Conservation (phyloP, 306 rosid genomes). For the Acacia confusa region DNA sequence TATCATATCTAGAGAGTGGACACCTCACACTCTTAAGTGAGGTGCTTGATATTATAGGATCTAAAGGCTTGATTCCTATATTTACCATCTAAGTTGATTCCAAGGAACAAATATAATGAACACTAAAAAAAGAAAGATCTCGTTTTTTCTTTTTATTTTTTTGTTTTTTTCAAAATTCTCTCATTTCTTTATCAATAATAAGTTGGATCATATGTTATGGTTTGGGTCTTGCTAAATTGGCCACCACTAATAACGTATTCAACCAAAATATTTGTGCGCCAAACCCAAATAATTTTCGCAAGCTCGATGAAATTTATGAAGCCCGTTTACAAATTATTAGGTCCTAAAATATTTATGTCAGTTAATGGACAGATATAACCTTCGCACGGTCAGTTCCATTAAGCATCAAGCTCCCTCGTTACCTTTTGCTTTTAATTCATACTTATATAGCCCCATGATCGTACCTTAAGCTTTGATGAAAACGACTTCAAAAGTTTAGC, state of each 20-base stretch:
- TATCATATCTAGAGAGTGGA: too few relatives aligned
- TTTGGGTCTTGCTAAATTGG: not conserved
- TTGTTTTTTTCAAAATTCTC: too few relatives aligned
- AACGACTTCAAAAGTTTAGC: not conserved
- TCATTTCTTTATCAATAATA: too few relatives aligned
- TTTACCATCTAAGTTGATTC: too few relatives aligned
- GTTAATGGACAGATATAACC: not conserved
- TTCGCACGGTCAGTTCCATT: not conserved
- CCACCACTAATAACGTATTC: not conserved
- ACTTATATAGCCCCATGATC: not conserved
- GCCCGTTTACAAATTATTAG: too few relatives aligned
- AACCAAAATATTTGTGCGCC: not conserved
- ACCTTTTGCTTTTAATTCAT: not conserved
- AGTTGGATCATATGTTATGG: not conserved
- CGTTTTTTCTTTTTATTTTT: too few relatives aligned
- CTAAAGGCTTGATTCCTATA: too few relatives aligned
- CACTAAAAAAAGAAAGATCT: too few relatives aligned
- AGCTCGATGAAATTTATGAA: not conserved
- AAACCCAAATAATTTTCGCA: not conserved
- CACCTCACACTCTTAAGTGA: too few relatives aligned
- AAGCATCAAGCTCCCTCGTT: not conserved
- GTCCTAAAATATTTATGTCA: not conserved
- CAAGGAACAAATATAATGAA: too few relatives aligned
- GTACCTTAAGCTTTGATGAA: too few relatives aligned
- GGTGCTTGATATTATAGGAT: too few relatives aligned